Evolutionary conservation across 2,329 filamentous ascomycete species (phyloP), one percentile per base, ranked within the genome.

Genomic region (Westerdykella sp.): DNA sequence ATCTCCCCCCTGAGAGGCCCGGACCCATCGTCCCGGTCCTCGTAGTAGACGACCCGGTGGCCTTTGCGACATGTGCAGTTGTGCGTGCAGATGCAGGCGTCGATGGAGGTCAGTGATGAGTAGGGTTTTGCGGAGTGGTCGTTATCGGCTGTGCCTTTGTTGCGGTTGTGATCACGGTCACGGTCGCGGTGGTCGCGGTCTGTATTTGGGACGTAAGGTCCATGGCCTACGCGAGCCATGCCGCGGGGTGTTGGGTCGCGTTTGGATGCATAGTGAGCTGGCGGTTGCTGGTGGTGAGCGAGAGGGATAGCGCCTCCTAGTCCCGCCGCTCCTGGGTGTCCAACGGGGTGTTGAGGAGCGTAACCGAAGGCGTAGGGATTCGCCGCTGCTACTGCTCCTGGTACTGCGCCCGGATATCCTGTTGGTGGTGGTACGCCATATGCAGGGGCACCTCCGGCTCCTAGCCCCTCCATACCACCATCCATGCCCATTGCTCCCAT

Each of bases 21-120:
- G 6, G 15, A 13, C 28, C n/a, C 40, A 32, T 42, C 41, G 10
- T 25, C 21, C 2, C 43, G 41, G 11, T 36, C 44, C 37, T 45
- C 40, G 14, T 40, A 32, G 31, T 62, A 62, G 10, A 61, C 23
- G 6, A 60, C 56, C 5, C 59, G 52, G 23, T 60, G 53, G 1
- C 58, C 56, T 28, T 59, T 57, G 10, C 59, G 49, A 42, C 59
- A 63, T 2, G 41, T 52, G 39, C 61, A 64, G 12, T 48, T 48
- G 6, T 49, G 57, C 1, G 59, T 60, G 41, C 61, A 64, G 4
- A 46, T 53, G 43, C 61, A 64, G 3, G 56, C 58, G 35, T 63
- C 59, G 1, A 64, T 54, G 31, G 55, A 62, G 1, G 49, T 18
- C 5, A 35, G 32, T 3, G 32, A 15, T 9, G 9, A 13, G 32